A percentile compares a stretch with the other conserved stretches of the same genome.
These are phyloP conservation scores for Trichosporon ovoides DNA, from an alignment of 1,284 basidiomycete species.

Conservation along the genomic window DNA sequence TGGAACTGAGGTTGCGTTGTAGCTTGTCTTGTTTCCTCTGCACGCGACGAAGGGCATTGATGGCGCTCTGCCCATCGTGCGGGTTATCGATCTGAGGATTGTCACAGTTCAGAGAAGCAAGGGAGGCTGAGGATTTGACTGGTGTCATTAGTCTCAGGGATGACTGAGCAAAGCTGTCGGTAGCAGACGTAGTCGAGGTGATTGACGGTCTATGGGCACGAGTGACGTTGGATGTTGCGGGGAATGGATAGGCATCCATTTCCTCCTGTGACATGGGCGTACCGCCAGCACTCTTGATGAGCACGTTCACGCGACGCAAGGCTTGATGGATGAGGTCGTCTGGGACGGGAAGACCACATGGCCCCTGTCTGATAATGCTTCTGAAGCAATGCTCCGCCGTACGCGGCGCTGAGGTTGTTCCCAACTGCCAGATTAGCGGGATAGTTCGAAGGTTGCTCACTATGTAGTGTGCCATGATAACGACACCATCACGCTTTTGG, in stretches of 20 bases:
- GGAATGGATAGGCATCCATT: conserved; percentile 22
- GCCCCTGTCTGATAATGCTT: conserved; percentile 24
- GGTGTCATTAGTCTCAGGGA: conserved; percentile 18
- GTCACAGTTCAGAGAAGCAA: conserved; percentile 15
- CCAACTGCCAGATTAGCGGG: no score
- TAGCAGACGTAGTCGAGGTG: conserved; percentile 16
- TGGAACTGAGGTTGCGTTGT: not conserved
- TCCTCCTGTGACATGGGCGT: conserved; percentile 2
- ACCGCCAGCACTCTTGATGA: conserved; percentile 17
- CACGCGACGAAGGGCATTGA: conserved; percentile 8
- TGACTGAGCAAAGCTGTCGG: conserved; percentile 11
- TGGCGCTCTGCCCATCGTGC: not conserved
- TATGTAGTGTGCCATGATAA: conserved; percentile 36
- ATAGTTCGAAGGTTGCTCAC: no score
- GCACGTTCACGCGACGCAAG: conserved; percentile 30
- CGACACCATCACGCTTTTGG: conserved; percentile 11
- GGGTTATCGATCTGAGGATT: not conserved
- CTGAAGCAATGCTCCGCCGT: conserved; percentile 32
- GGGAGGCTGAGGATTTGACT: conserved; percentile 27
- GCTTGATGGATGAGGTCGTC: conserved; percentile 42
- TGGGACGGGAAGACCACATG: conserved; percentile 25
- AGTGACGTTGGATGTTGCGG: not conserved
- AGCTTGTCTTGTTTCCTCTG: conserved; percentile 11
- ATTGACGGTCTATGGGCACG: conserved; percentile 13
- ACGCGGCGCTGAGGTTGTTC: conserved; percentile 23